A percentile compares a stretch with the other conserved stretches of the same genome.
Evolutionary conservation across 129 eudicot genomes (phyloP).

Genomic region (Kitagawia praeruptora): DNA sequence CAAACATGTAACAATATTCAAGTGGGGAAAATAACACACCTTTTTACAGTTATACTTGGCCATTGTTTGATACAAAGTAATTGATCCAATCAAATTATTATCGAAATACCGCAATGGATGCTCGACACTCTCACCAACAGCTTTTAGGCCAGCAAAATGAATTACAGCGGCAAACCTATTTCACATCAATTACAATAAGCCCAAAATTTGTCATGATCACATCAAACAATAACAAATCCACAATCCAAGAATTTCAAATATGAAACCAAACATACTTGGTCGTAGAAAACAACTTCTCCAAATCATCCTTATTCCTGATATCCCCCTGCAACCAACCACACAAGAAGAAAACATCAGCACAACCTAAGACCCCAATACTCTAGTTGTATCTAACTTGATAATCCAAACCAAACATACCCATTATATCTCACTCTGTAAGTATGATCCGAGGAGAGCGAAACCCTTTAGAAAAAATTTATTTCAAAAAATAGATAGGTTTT

Average conservation of each 20-base stretch:
- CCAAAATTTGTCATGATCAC: not conserved
- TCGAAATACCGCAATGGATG: constrained; percentile 78
- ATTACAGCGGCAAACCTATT: constrained; percentile 85
- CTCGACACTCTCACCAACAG: constrained; percentile 92
- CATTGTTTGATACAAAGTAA: constrained; percentile 69
- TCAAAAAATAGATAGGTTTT: not conserved
- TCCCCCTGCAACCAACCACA: constrained; percentile 68
- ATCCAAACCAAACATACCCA: not conserved
- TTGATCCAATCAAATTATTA: constrained; percentile 82
- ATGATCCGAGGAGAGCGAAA: not conserved
- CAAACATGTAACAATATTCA: not conserved
- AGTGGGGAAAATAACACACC: constrained; percentile 35
- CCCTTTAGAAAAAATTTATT: too few relatives aligned
- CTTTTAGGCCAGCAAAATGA: constrained; percentile 95
- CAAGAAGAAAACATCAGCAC: not conserved
- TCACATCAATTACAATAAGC: constrained; percentile 2
- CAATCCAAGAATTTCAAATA: not conserved
- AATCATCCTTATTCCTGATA: constrained; percentile 70
- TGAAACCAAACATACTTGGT: constrained; percentile 30
- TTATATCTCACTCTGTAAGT: not conserved
- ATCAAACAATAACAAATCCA: not conserved
- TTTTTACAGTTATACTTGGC: constrained; percentile 88
- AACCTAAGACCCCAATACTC: not conserved
- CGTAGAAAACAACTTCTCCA: constrained; percentile 77
- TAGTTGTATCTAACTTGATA: not conserved